Evolutionary conservation across 805 yeast genomes (phyloP).

Genomic region (Huiozyma naganishii): DNA sequence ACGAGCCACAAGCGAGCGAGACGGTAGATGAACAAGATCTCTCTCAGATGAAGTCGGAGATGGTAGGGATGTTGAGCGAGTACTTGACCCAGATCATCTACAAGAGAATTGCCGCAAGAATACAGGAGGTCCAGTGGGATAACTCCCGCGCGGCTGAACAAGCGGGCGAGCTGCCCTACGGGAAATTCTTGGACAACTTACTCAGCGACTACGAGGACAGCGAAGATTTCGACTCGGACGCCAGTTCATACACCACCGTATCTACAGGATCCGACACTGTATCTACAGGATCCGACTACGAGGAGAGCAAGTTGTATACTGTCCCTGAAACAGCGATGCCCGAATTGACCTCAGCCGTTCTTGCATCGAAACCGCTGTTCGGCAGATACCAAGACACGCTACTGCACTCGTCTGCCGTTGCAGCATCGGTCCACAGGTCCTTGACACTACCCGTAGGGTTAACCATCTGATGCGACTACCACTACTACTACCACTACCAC

Average conservation of each 20-base stretch:
- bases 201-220: slow-evolving; percentile 3
- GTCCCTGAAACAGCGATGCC: too few species aligned
- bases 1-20: not conserved
- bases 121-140: slow-evolving; percentile 20
- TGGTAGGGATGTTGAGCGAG: slow-evolving; percentile 9
- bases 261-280: slow-evolving; percentile 1
- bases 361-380: not conserved
- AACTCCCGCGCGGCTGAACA: slow-evolving; percentile 2
- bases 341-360: not conserved
- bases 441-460: slow-evolving; percentile 23
- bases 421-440: slow-evolving; percentile 16
- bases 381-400: slow-evolving; percentile 7
- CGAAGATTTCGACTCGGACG: not conserved
- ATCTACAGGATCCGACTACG: slow-evolving; percentile 3
- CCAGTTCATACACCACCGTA: slow-evolving; percentile 1
- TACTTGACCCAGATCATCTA: slow-evolving; percentile 20
- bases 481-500: not conserved
- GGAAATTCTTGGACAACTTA: slow-evolving; percentile 1
- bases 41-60: slow-evolving; percentile 1
- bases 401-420: slow-evolving; percentile 9
- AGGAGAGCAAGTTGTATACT: not conserved
- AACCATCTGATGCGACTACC: too few species aligned
- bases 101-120: slow-evolving; percentile 19
- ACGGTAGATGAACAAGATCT: not conserved
- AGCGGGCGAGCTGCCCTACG: not conserved